These are phyloP conservation scores for Bretschneidera sinensis DNA, from an alignment of 345 rosid species.

Conservation along the genomic window DNA sequence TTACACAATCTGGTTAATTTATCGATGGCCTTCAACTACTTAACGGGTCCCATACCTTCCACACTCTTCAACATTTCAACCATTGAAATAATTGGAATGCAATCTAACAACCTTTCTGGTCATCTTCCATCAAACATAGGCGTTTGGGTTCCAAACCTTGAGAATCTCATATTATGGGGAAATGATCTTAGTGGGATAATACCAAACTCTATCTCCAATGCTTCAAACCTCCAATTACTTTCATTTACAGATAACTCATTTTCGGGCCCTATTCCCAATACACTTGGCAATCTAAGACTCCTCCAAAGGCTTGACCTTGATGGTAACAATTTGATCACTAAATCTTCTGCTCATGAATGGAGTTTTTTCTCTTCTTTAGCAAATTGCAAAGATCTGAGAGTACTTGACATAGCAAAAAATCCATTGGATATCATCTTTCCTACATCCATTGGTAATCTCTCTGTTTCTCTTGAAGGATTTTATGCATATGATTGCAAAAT, in stretches of 20 bases:
- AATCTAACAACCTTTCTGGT: too few relatives aligned
- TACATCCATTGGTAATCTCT: slow-evolving; percentile 13
- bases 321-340: too few relatives aligned
- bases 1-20: neutral
- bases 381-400: neutral
- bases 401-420: neutral
- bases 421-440: too few relatives aligned
- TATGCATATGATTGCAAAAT: neutral
- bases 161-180: too few relatives aligned
- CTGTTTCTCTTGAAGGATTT: neutral
- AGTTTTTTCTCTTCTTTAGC: slow-evolving; percentile 18
- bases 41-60: slow-evolving; percentile 17
- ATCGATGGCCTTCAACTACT: neutral
- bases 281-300: too few relatives aligned
- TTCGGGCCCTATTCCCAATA: slow-evolving; percentile 7
- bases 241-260: neutral
- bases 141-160: too few relatives aligned
- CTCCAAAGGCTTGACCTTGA: too few relatives aligned
- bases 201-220: too few relatives aligned
- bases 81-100: too few relatives aligned
- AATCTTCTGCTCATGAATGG: too few relatives aligned
- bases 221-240: slow-evolving; percentile 1
- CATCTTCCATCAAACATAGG: too few relatives aligned
- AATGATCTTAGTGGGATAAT: too few relatives aligned
- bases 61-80: slow-evolving; percentile 16